These are phyloP conservation scores for Fomitopsis pulvina DNA, from an alignment of 768 basidiomycete species.

Conservation along the genomic window DNA sequence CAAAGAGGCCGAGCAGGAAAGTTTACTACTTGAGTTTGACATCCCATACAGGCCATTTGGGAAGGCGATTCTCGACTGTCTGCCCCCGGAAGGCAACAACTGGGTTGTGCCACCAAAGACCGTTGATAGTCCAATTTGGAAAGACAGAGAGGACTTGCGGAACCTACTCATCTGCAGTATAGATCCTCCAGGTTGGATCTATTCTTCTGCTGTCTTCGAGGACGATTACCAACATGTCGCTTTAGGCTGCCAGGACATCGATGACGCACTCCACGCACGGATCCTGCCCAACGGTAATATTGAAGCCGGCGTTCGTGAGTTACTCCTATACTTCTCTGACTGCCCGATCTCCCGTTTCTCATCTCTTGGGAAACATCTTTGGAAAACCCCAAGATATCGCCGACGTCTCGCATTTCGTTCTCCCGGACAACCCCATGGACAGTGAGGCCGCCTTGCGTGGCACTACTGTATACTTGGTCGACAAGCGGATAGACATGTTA, in stretches of 20 bases:
- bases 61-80: constrained; percentile 87
- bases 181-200: constrained; percentile 75
- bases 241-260: constrained; percentile 93
- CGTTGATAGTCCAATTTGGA: constrained; percentile 52
- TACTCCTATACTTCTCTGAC: not conserved
- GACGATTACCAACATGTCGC: constrained; percentile 7
- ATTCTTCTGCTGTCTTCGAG: not conserved
- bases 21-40: constrained; percentile 87
- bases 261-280: constrained; percentile 93
- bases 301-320: constrained; percentile 96
- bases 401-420: constrained; percentile 96
- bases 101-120: constrained; percentile 90
- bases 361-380: not conserved
- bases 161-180: constrained; percentile 90
- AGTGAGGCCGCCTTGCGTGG: constrained; percentile 92
- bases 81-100: constrained; percentile 81
- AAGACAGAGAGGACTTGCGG: constrained; percentile 81
- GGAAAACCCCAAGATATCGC: constrained; percentile 69
- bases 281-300: constrained; percentile 87
- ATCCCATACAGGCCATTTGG: constrained; percentile 96
- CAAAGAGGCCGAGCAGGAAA: constrained; percentile 96
- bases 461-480: constrained; percentile 96
- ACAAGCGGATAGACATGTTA: constrained; percentile 98
- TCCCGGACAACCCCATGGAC: constrained; percentile 92
- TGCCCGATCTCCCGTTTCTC: not conserved